These are phyloP conservation scores for Beauveria brongniartii DNA, from an alignment of 2,329 filamentous ascomycete species.

Conservation along the genomic window DNA sequence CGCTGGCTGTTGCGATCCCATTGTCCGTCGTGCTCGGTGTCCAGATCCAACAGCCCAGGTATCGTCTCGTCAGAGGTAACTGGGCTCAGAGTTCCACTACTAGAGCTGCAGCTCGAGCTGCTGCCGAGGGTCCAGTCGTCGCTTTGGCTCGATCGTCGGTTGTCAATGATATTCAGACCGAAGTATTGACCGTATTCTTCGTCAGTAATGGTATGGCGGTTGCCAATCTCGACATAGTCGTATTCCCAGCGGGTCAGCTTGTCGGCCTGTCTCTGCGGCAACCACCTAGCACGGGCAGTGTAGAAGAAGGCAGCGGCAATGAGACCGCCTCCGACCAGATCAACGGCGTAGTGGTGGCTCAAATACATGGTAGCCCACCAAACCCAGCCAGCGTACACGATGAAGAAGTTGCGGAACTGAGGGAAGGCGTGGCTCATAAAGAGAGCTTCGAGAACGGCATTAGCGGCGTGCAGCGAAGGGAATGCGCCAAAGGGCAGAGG, in stretches of 20 bases:
- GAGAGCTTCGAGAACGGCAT: constrained; percentile 79
- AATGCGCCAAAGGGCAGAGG: constrained; percentile 93
- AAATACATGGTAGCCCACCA: constrained; percentile 99
- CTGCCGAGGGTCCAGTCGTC: constrained; percentile 90
- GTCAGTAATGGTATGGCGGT: constrained; percentile 37
- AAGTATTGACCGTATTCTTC: constrained; percentile 42
- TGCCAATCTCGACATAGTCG: constrained; percentile 82
- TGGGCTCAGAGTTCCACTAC: constrained; percentile 42
- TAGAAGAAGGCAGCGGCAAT: constrained; percentile 75
- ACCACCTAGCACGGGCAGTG: constrained; percentile 67
- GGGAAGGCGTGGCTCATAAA: constrained; percentile 95
- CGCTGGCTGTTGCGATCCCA: constrained; percentile 31
- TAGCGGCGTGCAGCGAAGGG: constrained; percentile 84
- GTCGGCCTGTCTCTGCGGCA: constrained; percentile 74
- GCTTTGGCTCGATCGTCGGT: constrained; percentile 46
- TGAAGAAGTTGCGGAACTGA: constrained; percentile 67
- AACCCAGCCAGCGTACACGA: constrained; percentile 82
- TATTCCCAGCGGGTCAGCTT: constrained; percentile 93
- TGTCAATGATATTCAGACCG: constrained; percentile 37
- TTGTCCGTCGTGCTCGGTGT: constrained; percentile 28
- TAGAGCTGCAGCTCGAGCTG: constrained; percentile 55
- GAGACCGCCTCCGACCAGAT: constrained; percentile 79
- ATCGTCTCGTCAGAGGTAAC: constrained; percentile 37
- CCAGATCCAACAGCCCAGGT: constrained; percentile 26
- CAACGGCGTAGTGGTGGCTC: constrained; percentile 93